These are phyloP conservation scores for Euphorbia corollata DNA, from an alignment of 441 rosid genomes.

Conservation along the genomic window DNA sequence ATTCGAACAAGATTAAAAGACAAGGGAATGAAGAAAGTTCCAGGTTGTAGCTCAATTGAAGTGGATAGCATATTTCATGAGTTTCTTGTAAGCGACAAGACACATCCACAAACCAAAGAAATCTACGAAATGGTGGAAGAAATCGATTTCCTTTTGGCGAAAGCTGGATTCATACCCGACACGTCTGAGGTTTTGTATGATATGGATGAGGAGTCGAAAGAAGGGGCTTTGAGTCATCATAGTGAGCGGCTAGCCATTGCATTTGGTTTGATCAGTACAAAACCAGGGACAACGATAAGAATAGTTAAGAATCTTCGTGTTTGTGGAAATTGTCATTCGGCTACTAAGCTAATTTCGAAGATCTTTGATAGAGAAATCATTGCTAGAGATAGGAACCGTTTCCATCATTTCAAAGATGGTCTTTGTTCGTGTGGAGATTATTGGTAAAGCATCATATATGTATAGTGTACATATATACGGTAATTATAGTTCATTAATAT, in stretches of 20 bases:
- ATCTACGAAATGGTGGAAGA: constrained; percentile 65
- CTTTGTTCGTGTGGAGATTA: constrained; percentile 53
- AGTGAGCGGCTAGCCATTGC: constrained; percentile 79
- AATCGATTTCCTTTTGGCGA: constrained; percentile 45
- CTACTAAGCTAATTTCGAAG: constrained; percentile 64
- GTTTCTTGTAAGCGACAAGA: constrained; percentile 57
- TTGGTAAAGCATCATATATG: constrained; percentile 28
- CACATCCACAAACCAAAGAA: constrained; percentile 46
- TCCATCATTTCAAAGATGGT: constrained; percentile 77
- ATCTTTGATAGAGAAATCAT: constrained; percentile 64
- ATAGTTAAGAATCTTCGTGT: constrained; percentile 79
- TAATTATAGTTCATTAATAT: constrained; percentile 1
- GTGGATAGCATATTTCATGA: constrained; percentile 57
- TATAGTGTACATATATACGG: neutral
- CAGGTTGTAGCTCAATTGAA: constrained; percentile 66
- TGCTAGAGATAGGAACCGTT: constrained; percentile 64
- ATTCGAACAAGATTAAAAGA: constrained; percentile 45
- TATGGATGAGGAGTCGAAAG: constrained; percentile 69
- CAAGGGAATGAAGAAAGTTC: constrained; percentile 59
- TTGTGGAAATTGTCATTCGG: constrained; percentile 66
- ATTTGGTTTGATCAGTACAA: constrained; percentile 66
- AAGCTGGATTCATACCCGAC: constrained; percentile 54
- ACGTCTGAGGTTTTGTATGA: constrained; percentile 66
- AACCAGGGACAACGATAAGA: constrained; percentile 63
- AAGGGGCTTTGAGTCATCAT: constrained; percentile 55